phyloP scores from a whole-genome alignment of 2,329 filamentous ascomycete genomes.

The Alternaria incomplexa region DNA sequence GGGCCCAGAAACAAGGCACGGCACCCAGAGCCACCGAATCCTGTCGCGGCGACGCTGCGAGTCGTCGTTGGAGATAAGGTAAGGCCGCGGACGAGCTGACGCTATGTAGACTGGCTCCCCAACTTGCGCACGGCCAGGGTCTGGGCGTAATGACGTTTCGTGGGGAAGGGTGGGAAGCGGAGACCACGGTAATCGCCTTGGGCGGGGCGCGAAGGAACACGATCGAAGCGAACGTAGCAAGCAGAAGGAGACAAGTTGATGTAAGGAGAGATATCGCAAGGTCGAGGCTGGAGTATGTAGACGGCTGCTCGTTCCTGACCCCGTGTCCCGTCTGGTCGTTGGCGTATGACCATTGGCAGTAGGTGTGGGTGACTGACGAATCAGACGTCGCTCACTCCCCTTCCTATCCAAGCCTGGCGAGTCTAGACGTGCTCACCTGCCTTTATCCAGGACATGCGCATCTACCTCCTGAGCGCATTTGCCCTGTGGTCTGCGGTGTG shows the following conservation, averaged over 20 bases:
- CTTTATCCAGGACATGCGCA: conserved; percentile 23
- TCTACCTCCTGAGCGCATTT: conserved; percentile 14
- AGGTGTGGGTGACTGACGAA: conserved; percentile 30
- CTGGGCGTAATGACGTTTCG: conserved; percentile 28
- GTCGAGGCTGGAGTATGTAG: conserved; percentile 16
- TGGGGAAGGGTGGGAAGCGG: conserved; percentile 9
- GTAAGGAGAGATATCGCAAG: conserved; percentile 1
- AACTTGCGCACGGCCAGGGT: conserved; percentile 25
- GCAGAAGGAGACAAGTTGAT: neutral
- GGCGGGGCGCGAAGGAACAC: conserved; percentile 11
- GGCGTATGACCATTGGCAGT: conserved; percentile 35
- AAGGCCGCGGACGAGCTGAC: conserved; percentile 18
- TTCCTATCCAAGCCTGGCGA: conserved; percentile 30
- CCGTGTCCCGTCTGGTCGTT: conserved; percentile 27
- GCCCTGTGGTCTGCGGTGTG: conserved; percentile 1
- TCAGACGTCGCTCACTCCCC: conserved; percentile 30
- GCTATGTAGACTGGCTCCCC: conserved; percentile 25
- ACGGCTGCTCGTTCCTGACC: conserved; percentile 25
- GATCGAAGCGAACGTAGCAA: neutral
- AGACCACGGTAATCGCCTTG: conserved; percentile 14
- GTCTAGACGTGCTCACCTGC: conserved; percentile 33
- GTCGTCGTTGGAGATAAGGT: conserved; percentile 24
- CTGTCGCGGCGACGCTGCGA: conserved; percentile 16
- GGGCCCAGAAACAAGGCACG: neutral
- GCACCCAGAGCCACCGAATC: neutral